These are phyloP conservation scores for Echites panduratus DNA, from an alignment of 257 asterid genomes.

Conservation along the genomic window DNA sequence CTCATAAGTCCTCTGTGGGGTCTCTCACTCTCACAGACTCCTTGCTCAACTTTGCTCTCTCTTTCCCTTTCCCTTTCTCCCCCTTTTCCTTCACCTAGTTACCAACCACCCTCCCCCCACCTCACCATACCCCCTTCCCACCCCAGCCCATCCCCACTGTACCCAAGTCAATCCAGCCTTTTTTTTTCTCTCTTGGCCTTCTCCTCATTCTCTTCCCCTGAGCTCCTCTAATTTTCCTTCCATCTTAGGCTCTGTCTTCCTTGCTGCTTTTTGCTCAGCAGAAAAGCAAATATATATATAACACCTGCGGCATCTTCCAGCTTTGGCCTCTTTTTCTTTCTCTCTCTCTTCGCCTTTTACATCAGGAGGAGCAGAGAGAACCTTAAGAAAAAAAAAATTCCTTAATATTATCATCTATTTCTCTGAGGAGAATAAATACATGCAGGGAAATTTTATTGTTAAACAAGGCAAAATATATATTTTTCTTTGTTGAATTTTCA, in stretches of 20 bases:
- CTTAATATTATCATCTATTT: neutral
- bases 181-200: constrained; percentile 16
- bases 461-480: neutral
- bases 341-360: neutral
- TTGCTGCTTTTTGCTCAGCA: neutral
- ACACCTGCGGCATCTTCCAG: neutral
- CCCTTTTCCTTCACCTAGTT: neutral
- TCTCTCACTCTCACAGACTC: constrained; percentile 35
- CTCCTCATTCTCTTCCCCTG: constrained; percentile 4
- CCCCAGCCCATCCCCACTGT: no score
- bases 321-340: neutral
- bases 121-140: neutral
- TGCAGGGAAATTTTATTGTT: neutral
- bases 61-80: constrained; percentile 18
- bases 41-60: no score
- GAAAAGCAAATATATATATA: neutral
- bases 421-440: neutral
- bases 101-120: neutral
- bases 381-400: neutral
- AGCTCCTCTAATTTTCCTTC: neutral
- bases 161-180: no score
- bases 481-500: neutral
- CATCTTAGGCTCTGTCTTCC: constrained; percentile 2
- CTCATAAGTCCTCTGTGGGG: constrained; percentile 22
- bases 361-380: constrained; percentile 3